phyloP scores from a whole-genome alignment of 805 yeast species.

The Candida wancherniae region DNA sequence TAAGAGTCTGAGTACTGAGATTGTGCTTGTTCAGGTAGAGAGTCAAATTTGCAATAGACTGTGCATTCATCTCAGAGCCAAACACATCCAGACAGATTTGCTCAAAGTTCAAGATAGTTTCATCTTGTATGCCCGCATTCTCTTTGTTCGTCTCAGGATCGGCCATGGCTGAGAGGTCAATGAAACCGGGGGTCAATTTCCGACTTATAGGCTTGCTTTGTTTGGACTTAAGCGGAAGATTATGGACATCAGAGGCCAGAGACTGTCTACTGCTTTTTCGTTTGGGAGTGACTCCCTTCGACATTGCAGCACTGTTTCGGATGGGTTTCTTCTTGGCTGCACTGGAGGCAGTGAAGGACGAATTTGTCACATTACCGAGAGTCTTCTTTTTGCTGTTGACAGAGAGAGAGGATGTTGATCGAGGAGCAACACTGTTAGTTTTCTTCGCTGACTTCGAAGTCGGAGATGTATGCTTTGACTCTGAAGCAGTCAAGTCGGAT shows the following conservation, averaged over 20 bases:
- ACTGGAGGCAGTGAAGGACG: constrained; percentile 35
- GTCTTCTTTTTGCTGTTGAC: constrained; percentile 21
- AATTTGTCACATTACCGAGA: constrained; percentile 32
- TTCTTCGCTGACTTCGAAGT: constrained; percentile 31
- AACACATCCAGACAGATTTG: constrained; percentile 30
- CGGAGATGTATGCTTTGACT: constrained; percentile 29
- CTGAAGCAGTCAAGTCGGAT: constrained; percentile 21
- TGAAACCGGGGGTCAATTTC: constrained; percentile 16
- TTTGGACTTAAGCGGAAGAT: constrained; percentile 10
- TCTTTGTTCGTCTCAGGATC: constrained; percentile 16
- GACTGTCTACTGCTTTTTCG: constrained; percentile 4
- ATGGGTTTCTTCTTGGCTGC: constrained; percentile 32
- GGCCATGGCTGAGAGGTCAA: constrained; percentile 11
- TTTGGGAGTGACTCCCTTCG: constrained; percentile 18
- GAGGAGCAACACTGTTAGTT: constrained; percentile 22
- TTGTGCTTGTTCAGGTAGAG: constrained; percentile 3
- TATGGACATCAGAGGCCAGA: constrained; percentile 9
- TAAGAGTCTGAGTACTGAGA: constrained; percentile 10
- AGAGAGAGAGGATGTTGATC: constrained; percentile 20
- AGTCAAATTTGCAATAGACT: constrained; percentile 6
- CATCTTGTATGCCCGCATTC: constrained; percentile 13
- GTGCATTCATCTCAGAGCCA: constrained; percentile 16
- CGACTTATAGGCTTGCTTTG: constrained; percentile 12
- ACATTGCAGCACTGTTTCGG: constrained; percentile 21
- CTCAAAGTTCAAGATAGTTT: constrained; percentile 28